phyloP scores from a whole-genome alignment of 305 asterid species.

The Coffea humblotiana region DNA sequence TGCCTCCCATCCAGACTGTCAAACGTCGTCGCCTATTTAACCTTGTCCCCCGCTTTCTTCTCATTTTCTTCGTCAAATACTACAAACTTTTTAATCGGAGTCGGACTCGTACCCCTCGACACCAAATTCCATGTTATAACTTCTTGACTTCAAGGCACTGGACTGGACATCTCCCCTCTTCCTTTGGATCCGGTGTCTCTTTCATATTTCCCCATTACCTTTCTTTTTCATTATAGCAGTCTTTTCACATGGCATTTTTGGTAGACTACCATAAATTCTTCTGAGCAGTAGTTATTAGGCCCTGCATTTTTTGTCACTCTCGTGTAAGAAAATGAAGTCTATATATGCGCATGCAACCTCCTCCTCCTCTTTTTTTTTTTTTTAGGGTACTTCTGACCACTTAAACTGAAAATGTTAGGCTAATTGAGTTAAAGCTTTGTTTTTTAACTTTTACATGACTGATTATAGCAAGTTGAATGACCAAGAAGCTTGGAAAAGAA shows the following conservation, averaged over 20 bases:
- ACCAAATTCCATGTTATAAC: background rate
- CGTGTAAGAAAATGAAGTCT: background rate
- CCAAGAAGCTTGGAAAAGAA: background rate
- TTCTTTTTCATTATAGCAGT: background rate
- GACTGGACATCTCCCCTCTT: background rate
- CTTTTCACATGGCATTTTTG: background rate
- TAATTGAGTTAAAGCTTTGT: too few species aligned
- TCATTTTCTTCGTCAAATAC: background rate
- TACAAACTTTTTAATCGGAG: too few species aligned
- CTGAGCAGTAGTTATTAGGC: too few species aligned
- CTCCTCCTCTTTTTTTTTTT: too few species aligned
- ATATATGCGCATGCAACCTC: background rate
- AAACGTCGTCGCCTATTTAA: background rate
- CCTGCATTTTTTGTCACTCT: background rate
- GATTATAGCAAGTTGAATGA: background rate
- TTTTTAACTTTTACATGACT: background rate
- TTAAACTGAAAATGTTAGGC: too few species aligned
- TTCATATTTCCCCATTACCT: background rate
- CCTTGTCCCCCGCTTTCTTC: background rate
- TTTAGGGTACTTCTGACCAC: too few species aligned
- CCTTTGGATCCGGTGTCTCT: conserved; percentile 8
- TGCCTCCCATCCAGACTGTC: too few species aligned
- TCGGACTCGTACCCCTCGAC: too few species aligned
- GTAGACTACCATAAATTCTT: too few species aligned
- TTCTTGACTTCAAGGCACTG: too few species aligned